Percentiles rank a stretch among this genome's conserved stretches.
phyloP scores from a whole-genome alignment of 2,329 filamentous ascomycete species.

The Dactylonectria macrodidyma region DNA sequence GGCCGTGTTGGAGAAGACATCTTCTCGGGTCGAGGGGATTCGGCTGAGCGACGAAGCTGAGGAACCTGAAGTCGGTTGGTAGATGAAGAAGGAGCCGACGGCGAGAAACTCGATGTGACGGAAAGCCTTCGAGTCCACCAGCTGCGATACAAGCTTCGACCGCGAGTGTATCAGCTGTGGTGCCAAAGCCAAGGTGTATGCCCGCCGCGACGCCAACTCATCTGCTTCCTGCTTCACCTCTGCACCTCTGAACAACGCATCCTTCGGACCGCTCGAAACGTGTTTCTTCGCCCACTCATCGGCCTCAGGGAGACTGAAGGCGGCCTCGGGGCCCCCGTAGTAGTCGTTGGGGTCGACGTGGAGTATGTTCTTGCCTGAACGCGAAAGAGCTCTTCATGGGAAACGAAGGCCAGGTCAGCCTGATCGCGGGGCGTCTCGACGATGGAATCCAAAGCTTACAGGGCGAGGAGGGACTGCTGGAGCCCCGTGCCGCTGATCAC shows the following conservation, averaged over 20 bases:
- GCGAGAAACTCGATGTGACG: constrained; percentile 94
- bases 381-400: constrained; percentile 84
- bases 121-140: constrained; percentile 92
- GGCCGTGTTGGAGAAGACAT: constrained; percentile 84
- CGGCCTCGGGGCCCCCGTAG: constrained; percentile 90
- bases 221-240: constrained; percentile 55
- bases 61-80: constrained; percentile 58
- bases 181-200: constrained; percentile 87
- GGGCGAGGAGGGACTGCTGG: constrained; percentile 83
- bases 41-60: constrained; percentile 67
- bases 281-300: constrained; percentile 77
- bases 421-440: constrained; percentile 50
- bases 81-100: constrained; percentile 93
- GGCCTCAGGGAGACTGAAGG: constrained; percentile 86
- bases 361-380: constrained; percentile 91
- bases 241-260: constrained; percentile 47
- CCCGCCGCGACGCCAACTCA: constrained; percentile 74
- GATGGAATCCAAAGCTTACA: constrained; percentile 70
- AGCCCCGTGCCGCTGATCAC: constrained; percentile 85
- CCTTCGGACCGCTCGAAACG: constrained; percentile 38
- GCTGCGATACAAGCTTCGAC: constrained; percentile 81
- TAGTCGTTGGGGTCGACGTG: constrained; percentile 91
- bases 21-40: constrained; percentile 91
- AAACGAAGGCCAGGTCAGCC: constrained; percentile 51
- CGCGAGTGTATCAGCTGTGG: constrained; percentile 90